Percentiles rank a stretch among this genome's conserved stretches.
Evolutionary conservation across 2,329 filamentous ascomycete species (phyloP).

Genomic region (Calycina herbarum): DNA sequence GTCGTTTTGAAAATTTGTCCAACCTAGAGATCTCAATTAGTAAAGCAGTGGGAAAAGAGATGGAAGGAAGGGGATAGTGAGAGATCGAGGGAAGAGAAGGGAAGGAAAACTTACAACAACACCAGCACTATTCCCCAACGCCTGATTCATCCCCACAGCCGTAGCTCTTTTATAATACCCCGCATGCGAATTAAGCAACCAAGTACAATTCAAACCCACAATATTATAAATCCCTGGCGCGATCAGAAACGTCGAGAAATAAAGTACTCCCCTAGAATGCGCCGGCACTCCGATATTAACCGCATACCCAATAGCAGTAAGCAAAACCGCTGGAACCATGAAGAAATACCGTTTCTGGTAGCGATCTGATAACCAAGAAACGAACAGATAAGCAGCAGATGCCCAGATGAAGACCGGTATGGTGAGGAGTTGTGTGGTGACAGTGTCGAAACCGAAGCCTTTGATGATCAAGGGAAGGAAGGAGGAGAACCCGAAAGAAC

Average conservation of each 20-base stretch:
- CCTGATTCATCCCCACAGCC: background rate
- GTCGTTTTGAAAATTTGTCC: conserved; percentile 19
- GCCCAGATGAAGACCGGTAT: conserved; percentile 57
- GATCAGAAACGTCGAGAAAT: background rate
- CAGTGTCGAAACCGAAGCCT: conserved; percentile 50
- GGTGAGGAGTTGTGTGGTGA: conserved; percentile 54
- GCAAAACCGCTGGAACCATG: background rate
- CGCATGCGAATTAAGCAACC: conserved; percentile 1
- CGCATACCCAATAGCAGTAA: background rate
- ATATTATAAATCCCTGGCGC: background rate
- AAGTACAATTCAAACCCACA: background rate
- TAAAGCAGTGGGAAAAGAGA: background rate
- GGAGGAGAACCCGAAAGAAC: conserved; percentile 54
- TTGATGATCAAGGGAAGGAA: conserved; percentile 58
- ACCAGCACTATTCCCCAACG: background rate
- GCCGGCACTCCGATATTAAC: background rate
- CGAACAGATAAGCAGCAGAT: conserved; percentile 45
- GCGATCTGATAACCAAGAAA: conserved; percentile 49
- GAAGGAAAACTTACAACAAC: background rate
- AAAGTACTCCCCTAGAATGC: background rate
- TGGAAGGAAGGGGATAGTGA: background rate
- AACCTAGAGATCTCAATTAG: background rate
- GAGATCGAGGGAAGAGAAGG: background rate
- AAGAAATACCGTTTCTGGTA: background rate
- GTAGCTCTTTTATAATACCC: conserved; percentile 3